Base-by-base conservation (phyloP, 306 rosid genomes). In the Fagus crenata region DNA sequence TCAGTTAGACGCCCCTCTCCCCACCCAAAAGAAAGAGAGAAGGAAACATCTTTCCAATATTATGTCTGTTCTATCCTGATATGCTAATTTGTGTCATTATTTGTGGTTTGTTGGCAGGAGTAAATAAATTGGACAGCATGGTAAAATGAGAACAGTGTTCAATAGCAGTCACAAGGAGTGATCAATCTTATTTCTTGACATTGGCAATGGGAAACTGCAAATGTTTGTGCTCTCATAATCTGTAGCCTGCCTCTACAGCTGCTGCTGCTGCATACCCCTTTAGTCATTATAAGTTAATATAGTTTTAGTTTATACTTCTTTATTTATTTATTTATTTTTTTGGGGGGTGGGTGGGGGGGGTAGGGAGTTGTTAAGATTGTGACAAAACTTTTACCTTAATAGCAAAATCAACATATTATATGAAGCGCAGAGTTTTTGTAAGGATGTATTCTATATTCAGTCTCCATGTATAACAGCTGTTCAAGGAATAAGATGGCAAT, bases 91-190 rank as follows among this genome's bases (percentile, higher is more conserved):
- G 17, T 43, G 14, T 18, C 31, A 7, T 69, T 61, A 49, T 42
- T 72, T 49, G 17, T 63, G 18, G 18, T 63, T 11, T 28, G 1
- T 46, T 37, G 43, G n/a, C 81, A 82, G 82, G 79, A 82, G 53
- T 82, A 69, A 81, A 59, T 77, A 31, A 70, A 5, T 58, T 75
- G 39, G 59, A 35, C 2, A 41, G 35, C 37, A 15, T 18, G 49
- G 9, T 18, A 53, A 39, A 13, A 4, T 53, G 81, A 63, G 56
- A 14, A 59, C 22, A 37, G 8, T 77, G 51, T 67, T 54, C 39
- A 61, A 54, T 7, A 11, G 13, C 33, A 69, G 18, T 35, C 43
- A 63, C 18, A 58, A 22, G 46, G 74, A 15, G 17, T 22, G 36
- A 53, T 65, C 37, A 46, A 54, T 46, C 14, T 11, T 2, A 1